Evolutionary conservation across 2,329 filamentous ascomycete species (phyloP), one percentile per base, ranked within the genome.

Genomic region (Coccinonectria pachysandricola): DNA sequence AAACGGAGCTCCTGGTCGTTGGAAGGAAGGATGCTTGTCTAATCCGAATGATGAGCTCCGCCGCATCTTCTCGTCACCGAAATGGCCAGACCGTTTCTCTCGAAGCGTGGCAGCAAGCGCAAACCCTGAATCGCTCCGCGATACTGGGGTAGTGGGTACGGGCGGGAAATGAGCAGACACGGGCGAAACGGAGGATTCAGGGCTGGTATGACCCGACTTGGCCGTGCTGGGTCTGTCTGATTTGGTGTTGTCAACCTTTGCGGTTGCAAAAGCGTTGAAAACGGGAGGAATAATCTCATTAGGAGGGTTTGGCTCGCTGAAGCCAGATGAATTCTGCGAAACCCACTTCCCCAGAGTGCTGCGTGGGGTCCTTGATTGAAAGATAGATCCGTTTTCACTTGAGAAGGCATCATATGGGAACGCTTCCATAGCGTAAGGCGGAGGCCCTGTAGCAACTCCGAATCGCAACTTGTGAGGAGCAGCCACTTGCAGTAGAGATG

Each of bases 1-100:
- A 57, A 88, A 86, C 4, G 86, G 83, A 16, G 78, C 60, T 50
- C 73, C 83, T 5, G 81, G 79, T 21, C 79, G 68, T 40, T 82
- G 71, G 12, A 79, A 56, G 1, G 76, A 73, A 19, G 67, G 68
- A 40, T 76, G 69, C 50, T 75, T 77, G 41, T 84, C 83, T 48
- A 87, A 65, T 15, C 79, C 83, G 54, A 94, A 92, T 1, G 87
- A 93, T n/a, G 87, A 93, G 59, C 87, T 95, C 39, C 88, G 75
- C 33, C 87, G 74, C n/a, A 80, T 80, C 39, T 68, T 60, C 36
- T 79, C 74, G 45, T 91, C 82, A n/a, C 54, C 53, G 42, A 96
- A 94, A 51, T 95, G 85, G 2, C 83, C 87, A 3, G 91, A 96
- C 26, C 88, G 75, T 62, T 96, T 98, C 57, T 96, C 91, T 16